phyloP scores from a whole-genome alignment of 805 yeast species.

The Metschnikowia colocasiae region DNA sequence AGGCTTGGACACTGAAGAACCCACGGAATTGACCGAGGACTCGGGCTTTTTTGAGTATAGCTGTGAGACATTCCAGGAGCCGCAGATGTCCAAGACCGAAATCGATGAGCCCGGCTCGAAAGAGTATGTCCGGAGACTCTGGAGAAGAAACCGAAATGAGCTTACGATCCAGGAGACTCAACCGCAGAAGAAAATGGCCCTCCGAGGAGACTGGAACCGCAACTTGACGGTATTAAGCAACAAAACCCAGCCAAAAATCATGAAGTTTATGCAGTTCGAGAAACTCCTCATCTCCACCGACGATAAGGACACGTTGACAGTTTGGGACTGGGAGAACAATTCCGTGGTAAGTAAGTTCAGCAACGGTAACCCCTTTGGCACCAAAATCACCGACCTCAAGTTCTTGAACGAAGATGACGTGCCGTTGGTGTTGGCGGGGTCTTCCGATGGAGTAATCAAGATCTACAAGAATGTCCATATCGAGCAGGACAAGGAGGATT shows the following conservation, averaged over 20 bases:
- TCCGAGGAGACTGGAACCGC: conserved; percentile 82
- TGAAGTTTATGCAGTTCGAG: conserved; percentile 88
- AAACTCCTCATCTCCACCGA: conserved; percentile 75
- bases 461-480: conserved; percentile 72
- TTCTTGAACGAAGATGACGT: conserved; percentile 89
- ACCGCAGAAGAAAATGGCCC: conserved; percentile 77
- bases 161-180: conserved; percentile 83
- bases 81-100: conserved; percentile 84
- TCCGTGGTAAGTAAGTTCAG: conserved; percentile 64
- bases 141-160: conserved; percentile 92
- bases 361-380: conserved; percentile 82
- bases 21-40: conserved; percentile 44
- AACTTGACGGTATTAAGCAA: conserved; percentile 58
- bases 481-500: conserved; percentile 23
- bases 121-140: conserved; percentile 72
- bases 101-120: conserved; percentile 89
- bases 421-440: conserved; percentile 80
- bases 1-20: conserved; percentile 26
- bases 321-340: conserved; percentile 81
- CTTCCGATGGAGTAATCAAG: conserved; percentile 91
- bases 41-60: conserved; percentile 71
- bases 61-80: conserved; percentile 92
- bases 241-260: conserved; percentile 71
- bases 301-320: conserved; percentile 75
- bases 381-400: conserved; percentile 81